Evolutionary conservation across 768 basidiomycete genomes (phyloP).

Genomic region (Exidia glandulosa): DNA sequence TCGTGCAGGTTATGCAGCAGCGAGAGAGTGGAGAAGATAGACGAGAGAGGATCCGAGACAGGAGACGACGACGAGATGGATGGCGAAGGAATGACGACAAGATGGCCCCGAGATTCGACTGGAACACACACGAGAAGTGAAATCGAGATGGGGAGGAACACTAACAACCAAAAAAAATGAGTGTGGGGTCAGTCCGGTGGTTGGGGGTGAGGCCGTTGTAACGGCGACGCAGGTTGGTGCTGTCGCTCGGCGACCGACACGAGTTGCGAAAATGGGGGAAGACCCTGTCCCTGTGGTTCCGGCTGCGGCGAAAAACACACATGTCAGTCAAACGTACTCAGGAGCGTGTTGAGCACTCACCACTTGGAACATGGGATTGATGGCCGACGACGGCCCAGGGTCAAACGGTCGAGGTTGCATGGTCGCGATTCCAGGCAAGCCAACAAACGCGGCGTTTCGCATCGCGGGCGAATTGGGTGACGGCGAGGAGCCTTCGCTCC

Average conservation of each 20-base stretch:
- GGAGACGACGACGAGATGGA: neutral
- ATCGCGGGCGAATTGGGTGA: neutral
- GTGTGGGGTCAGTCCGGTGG: neutral
- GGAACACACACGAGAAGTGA: conserved; percentile 1
- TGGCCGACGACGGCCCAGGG: conserved; percentile 51
- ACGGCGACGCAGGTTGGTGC: conserved; percentile 16
- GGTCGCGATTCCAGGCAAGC: conserved; percentile 23
- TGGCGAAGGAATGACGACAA: neutral
- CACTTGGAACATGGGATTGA: conserved; percentile 87
- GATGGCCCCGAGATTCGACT: neutral
- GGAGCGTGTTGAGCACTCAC: conserved; percentile 36
- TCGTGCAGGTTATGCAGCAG: neutral
- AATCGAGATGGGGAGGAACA: neutral
- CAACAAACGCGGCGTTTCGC: conserved; percentile 17
- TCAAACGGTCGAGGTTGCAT: conserved; percentile 30
- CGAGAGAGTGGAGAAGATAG: neutral
- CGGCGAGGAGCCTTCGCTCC: conserved; percentile 9
- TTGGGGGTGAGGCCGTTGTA: neutral
- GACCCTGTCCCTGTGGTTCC: conserved; percentile 31
- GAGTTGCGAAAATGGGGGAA: conserved; percentile 72
- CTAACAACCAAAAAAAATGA: neutral
- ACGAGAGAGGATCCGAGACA: neutral
- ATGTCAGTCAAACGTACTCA: neutral
- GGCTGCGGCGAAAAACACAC: conserved; percentile 2
- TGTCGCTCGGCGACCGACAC: conserved; percentile 78